A percentile compares a stretch with the other conserved stretches of the same genome.
These are phyloP conservation scores for Botryotinia narcissicola DNA, from an alignment of 2,329 filamentous ascomycete genomes.

Conservation along the genomic window DNA sequence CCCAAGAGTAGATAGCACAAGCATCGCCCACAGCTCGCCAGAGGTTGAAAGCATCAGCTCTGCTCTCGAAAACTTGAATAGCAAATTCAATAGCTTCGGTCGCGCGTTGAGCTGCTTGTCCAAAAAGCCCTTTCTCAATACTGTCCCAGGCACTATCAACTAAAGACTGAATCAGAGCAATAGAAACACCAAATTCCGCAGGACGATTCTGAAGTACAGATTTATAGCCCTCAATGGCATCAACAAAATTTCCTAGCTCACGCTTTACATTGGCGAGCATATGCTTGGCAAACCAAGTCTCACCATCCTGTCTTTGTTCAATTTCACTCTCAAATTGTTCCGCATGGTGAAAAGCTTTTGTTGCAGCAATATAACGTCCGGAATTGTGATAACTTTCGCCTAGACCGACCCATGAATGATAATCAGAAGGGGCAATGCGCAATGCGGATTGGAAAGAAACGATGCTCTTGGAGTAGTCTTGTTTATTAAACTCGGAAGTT, in stretches of 20 bases:
- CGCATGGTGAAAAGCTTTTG: conserved; percentile 84
- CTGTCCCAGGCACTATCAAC: conserved; percentile 77
- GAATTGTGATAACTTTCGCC: conserved; percentile 98
- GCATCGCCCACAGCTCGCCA: conserved; percentile 94
- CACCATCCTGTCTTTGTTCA: conserved; percentile 54
- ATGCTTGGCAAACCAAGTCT: conserved; percentile 94
- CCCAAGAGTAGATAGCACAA: conserved; percentile 76
- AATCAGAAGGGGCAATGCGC: conserved; percentile 78
- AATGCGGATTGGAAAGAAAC: conserved; percentile 89
- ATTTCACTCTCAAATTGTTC: conserved; percentile 67
- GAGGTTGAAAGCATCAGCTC: conserved; percentile 79
- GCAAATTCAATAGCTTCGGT: conserved; percentile 68
- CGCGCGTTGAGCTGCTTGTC: conserved; percentile 73
- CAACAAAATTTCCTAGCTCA: conserved; percentile 86
- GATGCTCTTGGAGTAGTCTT: conserved; percentile 84
- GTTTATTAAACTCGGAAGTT: conserved; percentile 90
- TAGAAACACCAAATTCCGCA: conserved; percentile 78
- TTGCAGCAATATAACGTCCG: conserved; percentile 89
- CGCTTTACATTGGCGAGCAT: conserved; percentile 95
- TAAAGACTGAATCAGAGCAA: conserved; percentile 84
- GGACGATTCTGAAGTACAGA: conserved; percentile 66
- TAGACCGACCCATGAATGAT: conserved; percentile 92
- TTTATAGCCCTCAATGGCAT: conserved; percentile 74
- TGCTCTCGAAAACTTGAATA: conserved; percentile 55
- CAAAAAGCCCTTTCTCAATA: conserved; percentile 81